Percentiles rank a stretch among this genome's conserved stretches.
Conservation (phyloP, 106 monocot species). For the Hemerocallis citrina region DNA sequence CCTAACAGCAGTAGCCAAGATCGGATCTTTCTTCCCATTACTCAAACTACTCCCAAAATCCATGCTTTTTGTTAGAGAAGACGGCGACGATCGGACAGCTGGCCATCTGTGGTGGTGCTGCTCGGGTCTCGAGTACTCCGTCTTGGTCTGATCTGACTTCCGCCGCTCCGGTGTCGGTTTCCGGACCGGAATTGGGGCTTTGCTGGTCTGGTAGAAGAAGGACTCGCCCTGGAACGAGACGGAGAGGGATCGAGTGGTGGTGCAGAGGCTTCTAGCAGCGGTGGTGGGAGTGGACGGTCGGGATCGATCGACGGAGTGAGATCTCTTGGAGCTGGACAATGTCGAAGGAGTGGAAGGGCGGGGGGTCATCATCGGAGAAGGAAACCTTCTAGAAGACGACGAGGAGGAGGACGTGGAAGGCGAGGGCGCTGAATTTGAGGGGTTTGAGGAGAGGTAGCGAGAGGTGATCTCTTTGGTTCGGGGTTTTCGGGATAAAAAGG, state of each 20-base stretch:
- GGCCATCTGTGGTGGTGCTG: slow-evolving; percentile 52
- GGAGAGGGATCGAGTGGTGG: slow-evolving; percentile 56
- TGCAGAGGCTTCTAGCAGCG: slow-evolving; percentile 13
- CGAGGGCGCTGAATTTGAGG: slow-evolving; percentile 28
- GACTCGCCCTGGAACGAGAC: slow-evolving; percentile 88
- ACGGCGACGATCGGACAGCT: slow-evolving; percentile 26
- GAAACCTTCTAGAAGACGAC: slow-evolving; percentile 33
- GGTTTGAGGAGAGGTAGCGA: slow-evolving; percentile 43
- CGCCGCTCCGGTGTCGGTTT: slow-evolving; percentile 1
- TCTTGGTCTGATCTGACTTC: slow-evolving; percentile 4
- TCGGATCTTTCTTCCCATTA: slow-evolving; percentile 13
- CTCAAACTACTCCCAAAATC: no score
- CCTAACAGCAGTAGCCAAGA: slow-evolving; percentile 37
- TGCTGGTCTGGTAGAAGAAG: slow-evolving; percentile 84
- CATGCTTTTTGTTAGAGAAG: slow-evolving; percentile 28
- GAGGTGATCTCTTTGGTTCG: slow-evolving; percentile 41
- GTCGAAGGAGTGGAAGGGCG: slow-evolving; percentile 26
- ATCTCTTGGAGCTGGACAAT: slow-evolving; percentile 35
- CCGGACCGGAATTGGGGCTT: slow-evolving; percentile 6
- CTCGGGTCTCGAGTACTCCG: slow-evolving; percentile 39
- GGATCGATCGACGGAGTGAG: slow-evolving; percentile 69
- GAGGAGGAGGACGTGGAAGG: no score
- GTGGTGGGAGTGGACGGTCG: slow-evolving; percentile 36
- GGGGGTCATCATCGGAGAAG: slow-evolving; percentile 32
- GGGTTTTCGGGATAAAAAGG: slow-evolving; percentile 24